These are phyloP conservation scores for Tolypocladium amazonense DNA, from an alignment of 2,329 filamentous ascomycete genomes.

Conservation along the genomic window DNA sequence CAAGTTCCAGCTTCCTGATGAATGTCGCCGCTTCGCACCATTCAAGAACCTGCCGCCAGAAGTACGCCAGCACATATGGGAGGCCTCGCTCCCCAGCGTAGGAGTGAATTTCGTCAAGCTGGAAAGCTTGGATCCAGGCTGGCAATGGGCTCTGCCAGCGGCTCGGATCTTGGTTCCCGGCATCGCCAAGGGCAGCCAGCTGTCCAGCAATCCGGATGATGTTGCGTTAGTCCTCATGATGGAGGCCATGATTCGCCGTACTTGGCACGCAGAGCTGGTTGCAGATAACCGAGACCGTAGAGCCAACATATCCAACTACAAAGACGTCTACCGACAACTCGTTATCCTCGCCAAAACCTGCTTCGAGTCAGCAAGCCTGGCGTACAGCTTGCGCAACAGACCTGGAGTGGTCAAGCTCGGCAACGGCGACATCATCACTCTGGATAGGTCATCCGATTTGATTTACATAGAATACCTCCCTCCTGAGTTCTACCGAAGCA, in stretches of 20 bases:
- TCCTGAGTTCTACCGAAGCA: slow-evolving; percentile 13
- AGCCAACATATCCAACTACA: slow-evolving; percentile 23
- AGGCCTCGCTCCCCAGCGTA: slow-evolving; percentile 15
- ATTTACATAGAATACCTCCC: slow-evolving; percentile 25
- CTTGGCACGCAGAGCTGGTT: not conserved
- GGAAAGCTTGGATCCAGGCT: slow-evolving; percentile 9
- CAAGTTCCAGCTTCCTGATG: slow-evolving; percentile 20
- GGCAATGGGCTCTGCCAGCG: slow-evolving; percentile 10
- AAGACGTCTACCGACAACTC: slow-evolving; percentile 15
- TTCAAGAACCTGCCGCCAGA: slow-evolving; percentile 23
- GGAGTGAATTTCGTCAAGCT: slow-evolving; percentile 25
- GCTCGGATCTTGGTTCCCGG: not conserved
- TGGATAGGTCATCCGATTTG: slow-evolving; percentile 18
- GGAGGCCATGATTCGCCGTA: slow-evolving; percentile 5
- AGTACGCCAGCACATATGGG: slow-evolving; percentile 24
- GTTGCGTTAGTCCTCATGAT: slow-evolving; percentile 4
- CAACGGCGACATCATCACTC: slow-evolving; percentile 16
- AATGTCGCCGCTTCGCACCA: slow-evolving; percentile 18
- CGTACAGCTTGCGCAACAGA: slow-evolving; percentile 9
- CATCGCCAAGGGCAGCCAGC: not conserved
- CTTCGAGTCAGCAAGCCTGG: slow-evolving; percentile 13
- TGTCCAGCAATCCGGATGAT: slow-evolving; percentile 2
- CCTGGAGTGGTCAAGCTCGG: slow-evolving; percentile 13
- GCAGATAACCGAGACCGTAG: not conserved
- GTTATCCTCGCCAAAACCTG: slow-evolving; percentile 15